Evolutionary conservation across 176 grass and related monocot genomes (phyloP).

Genomic region (Typha latifolia): DNA sequence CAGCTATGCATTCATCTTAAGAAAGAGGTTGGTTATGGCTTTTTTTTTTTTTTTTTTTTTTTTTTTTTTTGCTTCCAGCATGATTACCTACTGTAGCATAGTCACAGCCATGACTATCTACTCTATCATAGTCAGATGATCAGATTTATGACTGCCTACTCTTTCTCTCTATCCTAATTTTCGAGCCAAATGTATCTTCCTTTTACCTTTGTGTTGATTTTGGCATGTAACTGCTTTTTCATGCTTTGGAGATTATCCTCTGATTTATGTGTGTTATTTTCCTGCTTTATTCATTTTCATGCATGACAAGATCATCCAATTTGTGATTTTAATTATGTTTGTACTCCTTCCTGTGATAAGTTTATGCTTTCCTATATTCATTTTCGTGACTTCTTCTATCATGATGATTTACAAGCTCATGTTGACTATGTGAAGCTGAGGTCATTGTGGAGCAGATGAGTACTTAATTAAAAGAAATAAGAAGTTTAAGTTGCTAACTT

Average conservation of each 20-base stretch:
- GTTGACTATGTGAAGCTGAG: no score
- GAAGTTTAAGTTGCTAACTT: no score
- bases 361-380: not conserved
- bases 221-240: not conserved
- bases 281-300: not conserved
- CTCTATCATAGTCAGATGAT: no score
- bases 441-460: no score
- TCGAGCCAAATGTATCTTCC: not conserved
- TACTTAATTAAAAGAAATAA: no score
- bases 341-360: not conserved
- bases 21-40: slow-evolving; percentile 45
- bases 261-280: not conserved
- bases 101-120: not conserved
- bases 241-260: not conserved
- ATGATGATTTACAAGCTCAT: no score
- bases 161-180: not conserved
- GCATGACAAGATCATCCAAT: not conserved
- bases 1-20: slow-evolving; percentile 80
- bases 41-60: not conserved
- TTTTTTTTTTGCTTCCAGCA: not conserved
- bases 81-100: not conserved
- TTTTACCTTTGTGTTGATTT: not conserved
- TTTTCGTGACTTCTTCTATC: no score
- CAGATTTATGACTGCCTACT: not conserved
- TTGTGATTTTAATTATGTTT: not conserved